Evolutionary conservation across 352 stramenopile species (phyloP).

Genomic region (Phytophthora nicotianae): DNA sequence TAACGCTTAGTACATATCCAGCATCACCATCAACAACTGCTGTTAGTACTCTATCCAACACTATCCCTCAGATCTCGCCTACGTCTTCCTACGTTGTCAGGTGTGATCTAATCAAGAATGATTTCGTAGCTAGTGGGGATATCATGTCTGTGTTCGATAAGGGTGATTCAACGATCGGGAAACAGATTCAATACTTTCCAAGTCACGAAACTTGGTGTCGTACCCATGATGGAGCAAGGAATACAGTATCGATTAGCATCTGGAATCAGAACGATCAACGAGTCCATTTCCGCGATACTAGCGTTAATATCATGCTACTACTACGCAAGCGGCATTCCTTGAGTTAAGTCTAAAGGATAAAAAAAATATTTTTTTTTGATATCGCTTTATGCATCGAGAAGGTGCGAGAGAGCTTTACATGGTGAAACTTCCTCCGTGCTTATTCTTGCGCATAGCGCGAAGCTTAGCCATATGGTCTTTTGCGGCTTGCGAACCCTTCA

Average conservation of each 20-base stretch:
- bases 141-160: not conserved
- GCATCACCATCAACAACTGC: not conserved
- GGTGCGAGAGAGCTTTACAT: not conserved
- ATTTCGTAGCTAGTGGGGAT: not conserved
- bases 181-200: not conserved
- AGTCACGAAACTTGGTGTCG: not conserved
- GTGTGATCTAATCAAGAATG: not conserved
- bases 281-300: not conserved
- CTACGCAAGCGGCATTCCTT: not conserved
- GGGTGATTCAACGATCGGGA: not conserved
- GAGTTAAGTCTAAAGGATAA: too few relatives aligned
- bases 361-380: not conserved
- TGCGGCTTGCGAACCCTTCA: not conserved
- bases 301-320: not conserved
- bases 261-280: not conserved
- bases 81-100: not conserved
- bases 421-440: not conserved
- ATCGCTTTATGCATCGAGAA: too few relatives aligned
- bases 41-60: not conserved
- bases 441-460: too few relatives aligned
- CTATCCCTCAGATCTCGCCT: not conserved
- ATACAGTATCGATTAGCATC: not conserved
- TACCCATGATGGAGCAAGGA: not conserved
- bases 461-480: slow-evolving; percentile 1
- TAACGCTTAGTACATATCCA: not conserved